A percentile compares a stretch with the other conserved stretches of the same genome.
phyloP scores from a whole-genome alignment of 2,329 filamentous ascomycete genomes.

The Diaporthe vaccinii region DNA sequence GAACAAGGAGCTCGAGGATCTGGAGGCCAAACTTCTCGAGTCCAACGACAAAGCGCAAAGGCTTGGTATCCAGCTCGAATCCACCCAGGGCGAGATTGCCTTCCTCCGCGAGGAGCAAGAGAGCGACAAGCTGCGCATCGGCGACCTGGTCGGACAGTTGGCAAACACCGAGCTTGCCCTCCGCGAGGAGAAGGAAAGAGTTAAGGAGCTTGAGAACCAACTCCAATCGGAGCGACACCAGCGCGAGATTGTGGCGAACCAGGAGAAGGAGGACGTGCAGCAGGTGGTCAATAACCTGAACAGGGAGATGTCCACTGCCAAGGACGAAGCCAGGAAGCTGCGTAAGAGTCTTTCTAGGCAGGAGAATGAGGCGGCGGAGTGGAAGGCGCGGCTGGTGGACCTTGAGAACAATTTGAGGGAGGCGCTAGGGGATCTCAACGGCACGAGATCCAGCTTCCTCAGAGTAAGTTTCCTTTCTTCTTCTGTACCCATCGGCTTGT shows the following conservation, averaged over 20 bases:
- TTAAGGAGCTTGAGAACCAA: conserved; percentile 79
- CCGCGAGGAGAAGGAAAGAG: conserved; percentile 86
- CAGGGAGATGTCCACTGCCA: conserved; percentile 81
- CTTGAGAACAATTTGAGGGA: conserved; percentile 90
- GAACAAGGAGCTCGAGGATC: conserved; percentile 86
- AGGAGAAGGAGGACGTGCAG: conserved; percentile 95
- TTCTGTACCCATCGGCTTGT: no score
- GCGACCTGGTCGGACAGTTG: conserved; percentile 87
- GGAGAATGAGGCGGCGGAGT: conserved; percentile 90
- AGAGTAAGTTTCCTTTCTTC: conserved; percentile 65
- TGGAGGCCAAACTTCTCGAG: conserved; percentile 88
- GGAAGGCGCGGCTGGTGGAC: conserved; percentile 91
- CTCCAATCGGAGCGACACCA: conserved; percentile 86
- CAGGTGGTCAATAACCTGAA: conserved; percentile 95
- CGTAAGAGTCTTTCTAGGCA: conserved; percentile 86
- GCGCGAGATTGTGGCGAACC: conserved; percentile 85
- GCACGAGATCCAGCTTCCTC: conserved; percentile 86
- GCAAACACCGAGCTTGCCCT: conserved; percentile 83
- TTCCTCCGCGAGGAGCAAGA: conserved; percentile 98
- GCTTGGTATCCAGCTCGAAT: conserved; percentile 91
- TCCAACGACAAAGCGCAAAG: conserved; percentile 89
- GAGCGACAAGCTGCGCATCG: conserved; percentile 96
- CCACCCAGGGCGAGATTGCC: conserved; percentile 90
- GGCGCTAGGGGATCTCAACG: conserved; percentile 88
- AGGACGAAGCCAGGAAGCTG: conserved; percentile 86